Percentiles rank a stretch among this genome's conserved stretches.
These are phyloP conservation scores for Colletotrichum gloeosporioides DNA, from an alignment of 2,329 filamentous ascomycete genomes.

Conservation along the genomic window DNA sequence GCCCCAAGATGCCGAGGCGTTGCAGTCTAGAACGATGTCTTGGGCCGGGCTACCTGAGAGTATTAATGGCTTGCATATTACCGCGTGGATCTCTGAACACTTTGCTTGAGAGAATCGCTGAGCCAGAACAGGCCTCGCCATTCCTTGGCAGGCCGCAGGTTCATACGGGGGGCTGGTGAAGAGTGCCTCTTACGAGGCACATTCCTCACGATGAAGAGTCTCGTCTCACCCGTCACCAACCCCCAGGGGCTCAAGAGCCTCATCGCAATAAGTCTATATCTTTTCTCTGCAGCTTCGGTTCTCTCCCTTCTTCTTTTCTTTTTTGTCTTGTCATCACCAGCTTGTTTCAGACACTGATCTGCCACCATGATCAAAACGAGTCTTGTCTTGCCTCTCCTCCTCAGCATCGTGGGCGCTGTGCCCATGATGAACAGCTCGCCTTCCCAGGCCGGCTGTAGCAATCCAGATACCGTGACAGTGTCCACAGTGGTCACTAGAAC, in stretches of 20 bases:
- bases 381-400: slow-evolving; percentile 2
- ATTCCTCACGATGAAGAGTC: slow-evolving; percentile 1
- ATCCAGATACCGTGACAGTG: not conserved
- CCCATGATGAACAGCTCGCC: not conserved
- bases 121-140: not conserved
- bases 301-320: not conserved
- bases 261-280: not conserved
- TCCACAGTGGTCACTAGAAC: not conserved
- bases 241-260: not conserved
- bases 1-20: not conserved
- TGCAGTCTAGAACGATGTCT: not conserved
- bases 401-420: slow-evolving; percentile 5
- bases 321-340: not conserved
- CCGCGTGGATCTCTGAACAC: not conserved
- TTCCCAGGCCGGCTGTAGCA: not conserved
- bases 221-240: not conserved
- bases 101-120: not conserved
- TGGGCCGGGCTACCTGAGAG: not conserved
- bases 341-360: not conserved
- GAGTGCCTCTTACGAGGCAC: not conserved
- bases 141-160: not conserved
- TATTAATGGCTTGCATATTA: not conserved
- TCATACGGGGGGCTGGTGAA: slow-evolving; percentile 1
- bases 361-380: not conserved
- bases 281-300: not conserved